phyloP scores from a whole-genome alignment of 202 grass and related monocot species.

The Panicum virgatum region DNA sequence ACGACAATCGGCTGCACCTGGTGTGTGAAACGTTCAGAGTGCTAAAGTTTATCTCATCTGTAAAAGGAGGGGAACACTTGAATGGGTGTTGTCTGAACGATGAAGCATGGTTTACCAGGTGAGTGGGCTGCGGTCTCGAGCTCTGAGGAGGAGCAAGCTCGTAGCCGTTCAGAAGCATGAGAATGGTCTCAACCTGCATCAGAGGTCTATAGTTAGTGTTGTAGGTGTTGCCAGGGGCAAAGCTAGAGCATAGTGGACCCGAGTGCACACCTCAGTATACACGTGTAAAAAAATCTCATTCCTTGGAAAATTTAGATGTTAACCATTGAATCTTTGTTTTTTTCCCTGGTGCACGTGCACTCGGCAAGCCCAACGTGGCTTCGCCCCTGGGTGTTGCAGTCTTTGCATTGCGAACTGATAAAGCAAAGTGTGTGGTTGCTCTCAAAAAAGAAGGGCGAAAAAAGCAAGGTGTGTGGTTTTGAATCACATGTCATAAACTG shows the following conservation, averaged over 20 bases:
- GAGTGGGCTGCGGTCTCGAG: background rate
- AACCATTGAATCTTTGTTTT: too few relatives aligned
- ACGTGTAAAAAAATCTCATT: too few relatives aligned
- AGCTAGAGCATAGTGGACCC: too few relatives aligned
- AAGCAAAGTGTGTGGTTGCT: background rate
- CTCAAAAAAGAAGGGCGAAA: too few relatives aligned
- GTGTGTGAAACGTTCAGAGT: background rate
- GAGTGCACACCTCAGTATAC: too few relatives aligned
- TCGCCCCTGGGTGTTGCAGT: too few relatives aligned
- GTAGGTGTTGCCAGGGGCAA: too few relatives aligned
- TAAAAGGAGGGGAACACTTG: too few relatives aligned
- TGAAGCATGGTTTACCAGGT: background rate
- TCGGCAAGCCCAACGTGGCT: too few relatives aligned
- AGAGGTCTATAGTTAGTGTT: background rate
- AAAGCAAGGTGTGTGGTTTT: background rate
- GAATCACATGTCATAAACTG: background rate
- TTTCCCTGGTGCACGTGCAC: too few relatives aligned
- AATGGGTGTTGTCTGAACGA: background rate
- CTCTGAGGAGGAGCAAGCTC: constrained; percentile 29
- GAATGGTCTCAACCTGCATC: constrained; percentile 34
- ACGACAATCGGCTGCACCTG: constrained; percentile 28
- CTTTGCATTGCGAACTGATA: background rate
- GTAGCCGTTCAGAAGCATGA: constrained; percentile 37
- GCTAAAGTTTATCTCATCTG: too few relatives aligned
- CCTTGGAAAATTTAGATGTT: too few relatives aligned